Evolutionary conservation across 2,329 filamentous ascomycete species (phyloP).

Genomic region (Magnaporthiopsis poae): DNA sequence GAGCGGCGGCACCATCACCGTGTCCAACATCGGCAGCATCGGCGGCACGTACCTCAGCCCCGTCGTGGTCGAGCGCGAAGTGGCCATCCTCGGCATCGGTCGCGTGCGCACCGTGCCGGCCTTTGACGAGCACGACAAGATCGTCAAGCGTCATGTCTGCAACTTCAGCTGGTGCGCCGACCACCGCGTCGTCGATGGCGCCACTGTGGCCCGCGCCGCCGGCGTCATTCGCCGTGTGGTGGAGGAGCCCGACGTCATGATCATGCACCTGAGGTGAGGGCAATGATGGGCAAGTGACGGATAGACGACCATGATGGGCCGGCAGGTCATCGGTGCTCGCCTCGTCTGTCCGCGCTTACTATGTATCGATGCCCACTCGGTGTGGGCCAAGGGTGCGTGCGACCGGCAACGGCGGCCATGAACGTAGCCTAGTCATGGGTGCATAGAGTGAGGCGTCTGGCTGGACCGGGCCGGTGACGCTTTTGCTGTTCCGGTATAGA

Average conservation of each 20-base stretch:
- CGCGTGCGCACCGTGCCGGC: slow-evolving; percentile 71
- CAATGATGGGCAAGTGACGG: not conserved
- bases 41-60: slow-evolving; percentile 87
- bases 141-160: slow-evolving; percentile 69
- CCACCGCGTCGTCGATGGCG: slow-evolving; percentile 87
- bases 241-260: slow-evolving; percentile 78
- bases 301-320: not conserved
- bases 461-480: not conserved
- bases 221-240: slow-evolving; percentile 68
- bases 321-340: not conserved
- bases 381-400: too few species aligned
- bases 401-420: too few species aligned
- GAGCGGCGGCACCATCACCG: slow-evolving; percentile 78
- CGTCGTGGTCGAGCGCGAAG: slow-evolving; percentile 81
- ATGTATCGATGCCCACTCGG: not conserved
- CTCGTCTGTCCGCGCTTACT: not conserved
- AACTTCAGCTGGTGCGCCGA: slow-evolving; percentile 97
- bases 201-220: slow-evolving; percentile 84
- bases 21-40: slow-evolving; percentile 93
- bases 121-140: slow-evolving; percentile 50
- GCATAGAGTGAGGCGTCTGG: not conserved
- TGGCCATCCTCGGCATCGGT: slow-evolving; percentile 84
- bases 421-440: not conserved
- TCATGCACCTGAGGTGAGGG: slow-evolving; percentile 65
- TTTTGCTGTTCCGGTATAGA: not conserved